Base-by-base conservation (phyloP, 495 filamentous ascomycete genomes). In the Neurospora africana region DNA sequence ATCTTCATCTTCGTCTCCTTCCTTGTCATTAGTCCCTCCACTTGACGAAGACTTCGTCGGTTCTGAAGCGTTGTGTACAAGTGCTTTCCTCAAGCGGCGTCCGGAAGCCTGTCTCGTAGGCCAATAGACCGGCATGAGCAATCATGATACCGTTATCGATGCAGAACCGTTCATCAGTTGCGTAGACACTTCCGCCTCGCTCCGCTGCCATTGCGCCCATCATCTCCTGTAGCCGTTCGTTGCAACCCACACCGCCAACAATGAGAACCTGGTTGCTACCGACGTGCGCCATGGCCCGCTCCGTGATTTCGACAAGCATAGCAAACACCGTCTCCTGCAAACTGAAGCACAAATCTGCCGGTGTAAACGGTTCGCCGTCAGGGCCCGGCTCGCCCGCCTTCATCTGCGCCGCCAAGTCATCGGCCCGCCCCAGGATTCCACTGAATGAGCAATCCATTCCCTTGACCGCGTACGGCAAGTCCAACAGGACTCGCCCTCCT, bases 91-190 rank as follows among this genome's bases (percentile, higher is more conserved):
- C 89, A 15, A 98, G 76, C 4, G 85, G 82, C 19, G 93, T 97
- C 68, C 80, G 83, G 78, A 93, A 91, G 7, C 95, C 95, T 0
- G 88, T 92, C 80, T 87, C 83, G 77, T 91, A 97, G 9, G 93
- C 93, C 74, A 97, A 78, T 76, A 99, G 81, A 35, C 95, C 95
- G 11, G 95, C 95, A 83, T 99, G 95, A 15, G 95, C 95, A 83
- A 99, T 99, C 95, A 99, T 99, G 72, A 99, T 98, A 58, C 95
- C 96, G 78, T 99, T 99, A 82, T 99, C 96, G 74, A 99, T 99
- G 78, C 95, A 98, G 82, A 97, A 98, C 65, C 95, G 88, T 82
- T 98, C 94, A 81, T 98, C 95, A 1, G 95, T 99, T 10, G 94
- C 94, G 83, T 91, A 98, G 23, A 98, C 92, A 79, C 88, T 93